These are phyloP conservation scores for peach (Prunus persica) DNA, from an alignment of 306 rosid species.

Conservation along the genomic window Prunus_persica_NCBIv2 NC_034014.1:5340501-5341000, in stretches of 20 bases:
- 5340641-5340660: background rate
- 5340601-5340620: background rate
- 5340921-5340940: background rate
- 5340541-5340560: background rate
- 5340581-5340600: conserved; percentile 26
- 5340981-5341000: conserved; percentile 11
- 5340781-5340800: conserved; percentile 54
- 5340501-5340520: background rate
- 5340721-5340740: background rate
- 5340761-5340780: conserved; percentile 34
- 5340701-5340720: background rate
- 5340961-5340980: conserved; percentile 9
- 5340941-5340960: conserved; percentile 8
- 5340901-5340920: background rate
- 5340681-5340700: background rate
- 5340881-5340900: conserved; percentile 63
- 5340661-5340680: conserved; percentile 10
- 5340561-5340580: background rate
- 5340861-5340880: conserved; percentile 94
- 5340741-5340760: conserved; percentile 35
- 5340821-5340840: conserved; percentile 89
- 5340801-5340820: conserved; percentile 79
- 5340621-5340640: background rate
- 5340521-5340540: conserved; percentile 15
- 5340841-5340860: conserved; percentile 89